Evolutionary conservation across 2,329 filamentous ascomycete genomes (phyloP), one percentile per base, ranked within the genome.

Genomic region (Fusarium coicis): DNA sequence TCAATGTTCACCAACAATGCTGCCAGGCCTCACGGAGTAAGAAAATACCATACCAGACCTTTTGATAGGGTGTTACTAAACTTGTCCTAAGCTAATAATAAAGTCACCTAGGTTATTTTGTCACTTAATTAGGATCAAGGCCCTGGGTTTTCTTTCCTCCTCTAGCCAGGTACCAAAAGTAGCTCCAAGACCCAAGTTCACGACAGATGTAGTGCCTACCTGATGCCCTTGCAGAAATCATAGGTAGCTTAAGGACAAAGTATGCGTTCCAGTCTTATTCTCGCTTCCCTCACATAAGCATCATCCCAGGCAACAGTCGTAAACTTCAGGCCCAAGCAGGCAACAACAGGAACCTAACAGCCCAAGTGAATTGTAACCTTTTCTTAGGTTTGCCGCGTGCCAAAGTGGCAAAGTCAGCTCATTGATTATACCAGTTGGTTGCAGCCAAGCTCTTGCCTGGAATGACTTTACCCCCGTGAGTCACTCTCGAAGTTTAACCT

Each of bases 311-410:
- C 61, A 66, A 40, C 63, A 34, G 34, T 19, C 26, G 43, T 39
- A 55, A 34, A 52, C 40, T 40, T 59, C 68, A 68, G 57, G 53
- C 57, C 36, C 49, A 21, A 42, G 21, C 61, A 68, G 63, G 69
- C 63, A 72, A 42, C 37, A 43, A 19, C 21, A 32, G 30, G 37
- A 42, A 40, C 49, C 49, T 55, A 28, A 44, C n/a, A 52, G 19
- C 18, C 15, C 16, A 34, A 50, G 47, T 16, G 12, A 36, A 14
- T 19, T 26, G 10, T 21, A 21, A 21, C 10, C 30, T 49, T 26
- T 15, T 15, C 16, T 36, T 26, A 36, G 30, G 21, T 26, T 52
- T 30, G n/a, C 12, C 12, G 19, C n/a, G 12, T 52, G 19, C 18
- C 49, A 52, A 14, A 23, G 47, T 19, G 16, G 9, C 30, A 52